These are phyloP conservation scores for Aureobasidium sp. DNA, from an alignment of 2,329 filamentous ascomycete species.

Conservation along the genomic window DNA sequence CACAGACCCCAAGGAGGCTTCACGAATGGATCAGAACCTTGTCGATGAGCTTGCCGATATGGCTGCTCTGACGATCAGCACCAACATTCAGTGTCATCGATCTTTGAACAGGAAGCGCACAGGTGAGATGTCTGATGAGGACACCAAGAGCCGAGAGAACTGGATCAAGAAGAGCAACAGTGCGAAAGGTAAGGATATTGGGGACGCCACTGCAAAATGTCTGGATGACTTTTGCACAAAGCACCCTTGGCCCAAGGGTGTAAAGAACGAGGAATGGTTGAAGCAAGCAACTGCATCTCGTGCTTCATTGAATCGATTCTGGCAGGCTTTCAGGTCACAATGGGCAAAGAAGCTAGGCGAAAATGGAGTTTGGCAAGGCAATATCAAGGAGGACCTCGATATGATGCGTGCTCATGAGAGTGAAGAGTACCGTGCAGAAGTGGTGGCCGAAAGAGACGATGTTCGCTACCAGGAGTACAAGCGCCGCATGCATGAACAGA, in stretches of 20 bases:
- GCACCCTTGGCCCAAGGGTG: not conserved
- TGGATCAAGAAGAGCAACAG: not conserved
- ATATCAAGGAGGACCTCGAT: not conserved
- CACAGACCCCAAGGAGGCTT: not conserved
- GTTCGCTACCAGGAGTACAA: not conserved
- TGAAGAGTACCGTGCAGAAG: not conserved
- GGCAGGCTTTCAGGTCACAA: not conserved
- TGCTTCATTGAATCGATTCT: not conserved
- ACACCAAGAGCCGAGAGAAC: no score
- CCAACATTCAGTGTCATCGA: not conserved
- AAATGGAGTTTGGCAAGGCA: not conserved
- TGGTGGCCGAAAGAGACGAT: not conserved
- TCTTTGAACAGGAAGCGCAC: no score
- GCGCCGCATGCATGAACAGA: no score
- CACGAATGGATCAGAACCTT: not conserved
- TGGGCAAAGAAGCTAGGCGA: not conserved
- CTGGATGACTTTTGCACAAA: not conserved
- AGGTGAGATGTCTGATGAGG: no score
- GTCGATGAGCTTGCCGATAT: conserved; percentile 2
- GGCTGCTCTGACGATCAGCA: not conserved
- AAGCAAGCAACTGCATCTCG: not conserved
- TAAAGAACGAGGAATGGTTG: not conserved
- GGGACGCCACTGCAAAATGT: no score
- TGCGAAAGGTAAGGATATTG: no score
- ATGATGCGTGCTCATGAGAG: not conserved